phyloP scores from a whole-genome alignment of 2,329 filamentous ascomycete genomes.

The Sclerotinia nivalis region DNA sequence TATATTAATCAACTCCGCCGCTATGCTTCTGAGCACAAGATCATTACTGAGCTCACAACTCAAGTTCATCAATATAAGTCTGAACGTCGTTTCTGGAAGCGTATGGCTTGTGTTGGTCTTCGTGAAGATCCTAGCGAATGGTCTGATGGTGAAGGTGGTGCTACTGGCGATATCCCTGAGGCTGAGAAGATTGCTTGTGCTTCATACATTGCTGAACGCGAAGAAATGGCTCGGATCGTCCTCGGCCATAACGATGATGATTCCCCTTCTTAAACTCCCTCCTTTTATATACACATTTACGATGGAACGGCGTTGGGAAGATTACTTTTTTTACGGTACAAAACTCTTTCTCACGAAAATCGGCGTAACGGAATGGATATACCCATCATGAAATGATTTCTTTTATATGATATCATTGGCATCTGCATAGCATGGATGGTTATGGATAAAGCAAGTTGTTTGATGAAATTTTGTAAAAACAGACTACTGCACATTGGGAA shows the following conservation, averaged over 20 bases:
- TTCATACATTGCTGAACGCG: constrained; percentile 5
- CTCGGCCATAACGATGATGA: neutral
- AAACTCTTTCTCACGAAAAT: constrained; percentile 4
- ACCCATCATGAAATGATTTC: constrained; percentile 15
- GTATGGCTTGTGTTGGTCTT: constrained; percentile 63
- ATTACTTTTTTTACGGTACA: neutral
- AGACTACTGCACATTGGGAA: neutral
- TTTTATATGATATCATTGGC: constrained; percentile 12
- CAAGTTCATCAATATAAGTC: constrained; percentile 55
- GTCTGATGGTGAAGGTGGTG: constrained; percentile 62
- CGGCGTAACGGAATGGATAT: constrained; percentile 17
- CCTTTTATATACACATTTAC: neutral
- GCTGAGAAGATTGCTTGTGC: constrained; percentile 31
- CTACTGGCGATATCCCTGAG: constrained; percentile 53
- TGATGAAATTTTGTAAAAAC: constrained; percentile 17
- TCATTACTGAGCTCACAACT: constrained; percentile 55
- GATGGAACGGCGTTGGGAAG: constrained; percentile 4
- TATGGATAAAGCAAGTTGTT: constrained; percentile 9
- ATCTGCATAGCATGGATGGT: constrained; percentile 9
- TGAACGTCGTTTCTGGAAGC: constrained; percentile 66
- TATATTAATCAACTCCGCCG: constrained; percentile 57
- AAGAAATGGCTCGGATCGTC: constrained; percentile 17
- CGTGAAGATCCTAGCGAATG: constrained; percentile 55
- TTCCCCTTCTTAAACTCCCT: neutral
- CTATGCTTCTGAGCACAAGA: constrained; percentile 57